Base-by-base conservation (phyloP, 441 rosid genomes). In the Bocquillonia castaneifolia region DNA sequence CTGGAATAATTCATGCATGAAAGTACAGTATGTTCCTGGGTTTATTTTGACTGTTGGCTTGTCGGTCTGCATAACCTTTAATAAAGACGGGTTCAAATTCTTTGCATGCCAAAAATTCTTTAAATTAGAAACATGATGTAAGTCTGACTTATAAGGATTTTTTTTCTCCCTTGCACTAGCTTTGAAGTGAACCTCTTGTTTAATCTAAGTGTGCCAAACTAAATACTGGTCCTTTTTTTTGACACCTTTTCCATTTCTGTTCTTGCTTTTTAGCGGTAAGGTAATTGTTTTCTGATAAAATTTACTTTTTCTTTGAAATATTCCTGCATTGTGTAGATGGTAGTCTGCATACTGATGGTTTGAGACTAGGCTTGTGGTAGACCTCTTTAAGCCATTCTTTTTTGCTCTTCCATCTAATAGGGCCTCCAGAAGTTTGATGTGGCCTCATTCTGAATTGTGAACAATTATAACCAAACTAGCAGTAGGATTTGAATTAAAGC, bases 391-490 rank as follows among this genome's bases (percentile, higher is more conserved):
- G 34, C 20, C 10, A 14, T 3, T 44, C 42, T 12, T 59, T 12
- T 28, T 54, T 9, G 29, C 37, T 28, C 55, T 42, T 50, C 47
- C 55, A 48, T 10, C 32, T 25, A 32, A 37, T 53, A 57, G 20
- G 61, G 28, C 37, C 14, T 40, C n/a, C 15, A 45, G 50, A 9
- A 22, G 28, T 28, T 51, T 69, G 55, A 52, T 13, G 53, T 52
- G 32, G 50, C 14, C 29, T 50, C 23, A 40, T 60, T 52, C 25
- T 62, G 55, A 52, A 52, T 62, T 45, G 40, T 29, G 56, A 51
- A 52, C 40, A 48, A 52, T 20, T 51, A 26, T 23, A 70, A 23
- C 54, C 48, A 62, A 62, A 54, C 37, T 15, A 50, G 26, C 10
- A 42, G 45, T 63, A 42, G 56, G 53, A 20, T 22, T 63, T 28